Evolutionary conservation across 345 rosid species (phyloP).

Genomic region (Brassica rapa): DNA sequence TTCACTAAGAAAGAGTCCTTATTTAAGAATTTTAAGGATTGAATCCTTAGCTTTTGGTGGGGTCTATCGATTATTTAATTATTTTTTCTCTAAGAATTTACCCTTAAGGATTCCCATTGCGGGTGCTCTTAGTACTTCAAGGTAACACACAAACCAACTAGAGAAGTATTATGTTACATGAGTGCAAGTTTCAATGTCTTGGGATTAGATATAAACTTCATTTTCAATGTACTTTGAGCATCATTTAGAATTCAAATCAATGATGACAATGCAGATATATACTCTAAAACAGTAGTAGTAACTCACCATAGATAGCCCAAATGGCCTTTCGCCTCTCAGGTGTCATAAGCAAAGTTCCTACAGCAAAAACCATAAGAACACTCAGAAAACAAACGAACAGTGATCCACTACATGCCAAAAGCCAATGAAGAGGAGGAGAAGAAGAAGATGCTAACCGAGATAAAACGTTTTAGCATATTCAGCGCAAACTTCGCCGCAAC

Average conservation of each 20-base stretch:
- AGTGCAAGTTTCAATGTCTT: background rate
- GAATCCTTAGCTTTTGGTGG: too few species aligned
- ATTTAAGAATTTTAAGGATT: too few species aligned
- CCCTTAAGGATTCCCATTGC: too few species aligned
- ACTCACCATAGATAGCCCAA: constrained; percentile 78
- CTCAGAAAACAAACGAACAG: constrained; percentile 8
- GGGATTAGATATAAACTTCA: background rate
- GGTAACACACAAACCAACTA: background rate
- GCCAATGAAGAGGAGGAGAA: background rate
- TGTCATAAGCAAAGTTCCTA: constrained; percentile 79
- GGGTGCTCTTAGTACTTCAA: too few species aligned
- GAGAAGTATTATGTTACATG: background rate
- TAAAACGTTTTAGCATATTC: constrained; percentile 84
- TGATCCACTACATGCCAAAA: background rate
- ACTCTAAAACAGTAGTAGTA: background rate
- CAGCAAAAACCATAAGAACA: constrained; percentile 13
- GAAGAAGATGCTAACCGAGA: constrained; percentile 53
- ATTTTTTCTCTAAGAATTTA: too few species aligned
- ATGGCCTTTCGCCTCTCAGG: constrained; percentile 66
- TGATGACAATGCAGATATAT: background rate
- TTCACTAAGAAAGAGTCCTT: too few species aligned
- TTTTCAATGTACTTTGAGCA: background rate
- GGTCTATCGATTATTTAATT: too few species aligned
- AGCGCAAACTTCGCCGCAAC: constrained; percentile 82
- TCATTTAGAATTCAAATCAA: background rate